Evolutionary conservation across 352 stramenopile species (phyloP), one percentile per base, ranked within the genome.

Genomic region (Globisporangium alternatum): DNA sequence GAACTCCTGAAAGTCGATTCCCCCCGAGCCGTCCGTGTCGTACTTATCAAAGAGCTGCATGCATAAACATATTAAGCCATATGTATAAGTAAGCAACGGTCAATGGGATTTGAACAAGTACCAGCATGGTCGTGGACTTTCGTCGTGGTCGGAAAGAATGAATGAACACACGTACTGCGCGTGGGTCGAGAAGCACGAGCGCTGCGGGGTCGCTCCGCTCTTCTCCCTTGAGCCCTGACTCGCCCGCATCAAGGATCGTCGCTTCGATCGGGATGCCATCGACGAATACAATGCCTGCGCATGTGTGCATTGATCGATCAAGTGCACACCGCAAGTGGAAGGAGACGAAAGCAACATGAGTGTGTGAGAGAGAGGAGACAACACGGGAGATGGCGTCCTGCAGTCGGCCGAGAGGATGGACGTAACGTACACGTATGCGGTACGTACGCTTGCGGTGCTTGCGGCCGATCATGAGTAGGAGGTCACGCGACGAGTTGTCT

Each of bases 21-120:
- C 83, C 6, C 83, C 86, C 3, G 83, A 93, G 15, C 77, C 76
- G 43, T 94, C 86, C 10, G 75, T 61, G 65, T 94, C 84, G 67
- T 93, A 94, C 58, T 94, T 91, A 64, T 90, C 76, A 56, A 94
- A 94, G 37, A 94, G 75, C 86, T 94, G 63, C 17, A 44, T 49
- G 12, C 1, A 35, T 15, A 39, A 31, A 51, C 28, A 51, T 8
- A 52, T 28, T 28, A 28, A 28, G 25, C 5, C 39, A 37, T 28
- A 41, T 15, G 17, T 10, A 8, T 10, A 56, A 62, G 15, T 48
- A 13, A 45, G 15, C 15, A 17, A 43, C 8, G 5, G 9, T 39
- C 33, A 39, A 39, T 39, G 33, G 33, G 33, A 39, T 1, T 10
- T 39, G 33, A 10, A 39, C 33, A 39, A 28, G 25, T 28, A 28